Percentiles rank a stretch among this genome's conserved stretches.
Conservation (phyloP, 75 land plant species). For the Pinus albicaulis region DNA sequence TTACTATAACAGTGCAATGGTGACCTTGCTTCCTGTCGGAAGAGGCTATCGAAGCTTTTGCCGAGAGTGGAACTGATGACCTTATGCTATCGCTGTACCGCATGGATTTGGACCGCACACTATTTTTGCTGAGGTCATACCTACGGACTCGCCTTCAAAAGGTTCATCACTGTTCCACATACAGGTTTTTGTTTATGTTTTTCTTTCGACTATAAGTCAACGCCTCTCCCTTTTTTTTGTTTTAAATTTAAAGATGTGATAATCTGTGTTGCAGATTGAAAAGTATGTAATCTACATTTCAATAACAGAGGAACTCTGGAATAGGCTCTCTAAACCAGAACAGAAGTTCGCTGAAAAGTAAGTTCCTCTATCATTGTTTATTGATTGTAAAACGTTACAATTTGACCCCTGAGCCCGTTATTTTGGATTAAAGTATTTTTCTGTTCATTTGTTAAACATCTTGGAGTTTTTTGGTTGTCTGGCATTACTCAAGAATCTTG, state of each 20-base stretch:
- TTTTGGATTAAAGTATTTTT: too few species aligned
- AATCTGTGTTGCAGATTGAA: slow-evolving; percentile 61
- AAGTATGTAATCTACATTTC: slow-evolving; percentile 69
- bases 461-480: too few species aligned
- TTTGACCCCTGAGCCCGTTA: too few species aligned
- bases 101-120: slow-evolving; percentile 87
- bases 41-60: slow-evolving; percentile 61
- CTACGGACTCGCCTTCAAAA: slow-evolving; percentile 78
- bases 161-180: slow-evolving; percentile 23
- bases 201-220: background rate
- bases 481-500: too few species aligned
- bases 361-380: too few species aligned
- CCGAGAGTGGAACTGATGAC: slow-evolving; percentile 51
- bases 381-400: too few species aligned
- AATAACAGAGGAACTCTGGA: slow-evolving; percentile 49
- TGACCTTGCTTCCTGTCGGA: slow-evolving; percentile 44
- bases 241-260: slow-evolving; percentile 1
- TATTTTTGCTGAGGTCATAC: slow-evolving; percentile 81
- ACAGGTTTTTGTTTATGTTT: background rate
- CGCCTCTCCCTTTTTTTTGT: background rate
- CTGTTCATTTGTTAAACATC: too few species aligned
- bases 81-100: slow-evolving; percentile 75
- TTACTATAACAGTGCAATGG: background rate
- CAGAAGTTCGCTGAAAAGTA: slow-evolving; percentile 76
- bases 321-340: slow-evolving; percentile 73